Base-by-base conservation (phyloP, 2,329 filamentous ascomycete species). In the Dendrostoma leiphaemia region DNA sequence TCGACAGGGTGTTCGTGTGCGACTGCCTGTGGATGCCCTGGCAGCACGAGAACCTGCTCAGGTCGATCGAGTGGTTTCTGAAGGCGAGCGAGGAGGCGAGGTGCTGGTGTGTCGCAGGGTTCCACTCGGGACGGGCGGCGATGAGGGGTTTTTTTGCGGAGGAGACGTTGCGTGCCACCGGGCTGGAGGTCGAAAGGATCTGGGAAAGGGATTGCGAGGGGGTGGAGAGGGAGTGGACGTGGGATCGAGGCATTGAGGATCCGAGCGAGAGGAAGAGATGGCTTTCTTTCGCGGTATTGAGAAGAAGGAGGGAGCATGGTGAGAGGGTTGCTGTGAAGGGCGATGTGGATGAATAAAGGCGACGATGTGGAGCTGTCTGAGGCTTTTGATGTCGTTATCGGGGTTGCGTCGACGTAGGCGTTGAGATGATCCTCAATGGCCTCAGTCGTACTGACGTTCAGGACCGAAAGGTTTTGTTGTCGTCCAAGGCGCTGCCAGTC, bases 21-120 rank as follows among this genome's bases (percentile, higher is more conserved):
- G 87, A 91, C 69, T 90, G 87, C 63, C 77, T 89, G 53, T 91
- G 88, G 87, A 89, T 90, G 84, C 81, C 83, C 1, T 80, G 79
- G 73, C 81, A 90, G 72, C 88, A 91, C 68, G 76, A 69, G n/a
- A 87, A 85, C 66, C 75, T 91, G 24, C 78, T 78, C 44, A 68
- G 65, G 38, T 88, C 85, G 23, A 82, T 90, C 64, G 68, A 76
- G 5, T 82, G 83, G 68, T 88, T 90, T 64, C 73, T 90, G 17
- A 70, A 67, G 17, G 61, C 67, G 10, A 68, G 64, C 3, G 61
- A 70, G 2, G 67, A 62, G 15, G 80, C 83, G 2, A 74, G 81
- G 31, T 79, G 84, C 48, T 83, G 85, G 71, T 80, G 86, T n/a
- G 76, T 90, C 6, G 86, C 82, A 1, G 87, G 85, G 0, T 89